Evolutionary conservation across 805 yeast species (phyloP).

Genomic region (Candida germanica): DNA sequence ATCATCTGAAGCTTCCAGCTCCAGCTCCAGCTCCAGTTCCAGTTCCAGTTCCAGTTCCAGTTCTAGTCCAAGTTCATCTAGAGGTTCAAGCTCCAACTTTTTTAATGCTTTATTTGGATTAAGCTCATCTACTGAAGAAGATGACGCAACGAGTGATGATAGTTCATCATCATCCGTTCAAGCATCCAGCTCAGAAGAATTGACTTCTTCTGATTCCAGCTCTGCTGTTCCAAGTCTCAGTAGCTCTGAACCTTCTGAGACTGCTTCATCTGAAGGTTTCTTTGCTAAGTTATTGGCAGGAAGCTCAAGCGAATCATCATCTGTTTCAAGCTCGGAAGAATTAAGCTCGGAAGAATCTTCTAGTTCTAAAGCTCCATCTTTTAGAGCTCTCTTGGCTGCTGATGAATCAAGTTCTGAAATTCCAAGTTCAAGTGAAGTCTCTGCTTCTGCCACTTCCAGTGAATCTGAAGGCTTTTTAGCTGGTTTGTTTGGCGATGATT

Average conservation of each 20-base stretch:
- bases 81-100: slow-evolving; percentile 3
- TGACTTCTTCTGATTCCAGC: neutral
- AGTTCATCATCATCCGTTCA: neutral
- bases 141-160: neutral
- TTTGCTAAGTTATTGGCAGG: slow-evolving; percentile 3
- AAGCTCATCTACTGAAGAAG: slow-evolving; percentile 5
- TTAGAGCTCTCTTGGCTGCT: neutral
- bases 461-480: slow-evolving; percentile 12
- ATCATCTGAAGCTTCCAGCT: slow-evolving; percentile 4
- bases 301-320: slow-evolving; percentile 2
- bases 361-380: neutral
- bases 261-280: slow-evolving; percentile 3
- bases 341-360: slow-evolving; percentile 1
- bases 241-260: slow-evolving; percentile 7
- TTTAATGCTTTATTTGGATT: slow-evolving; percentile 6
- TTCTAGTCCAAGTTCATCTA: slow-evolving; percentile 1
- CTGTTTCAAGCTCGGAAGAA: slow-evolving; percentile 1
- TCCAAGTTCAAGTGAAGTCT: slow-evolving; percentile 1
- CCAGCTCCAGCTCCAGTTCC: slow-evolving; percentile 16
- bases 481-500: slow-evolving; percentile 3
- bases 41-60: slow-evolving; percentile 8
- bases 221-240: slow-evolving; percentile 3
- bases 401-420: slow-evolving; percentile 1
- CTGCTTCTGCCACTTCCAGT: slow-evolving; percentile 1
- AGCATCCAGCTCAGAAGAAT: slow-evolving; percentile 1